Evolutionary conservation across 768 basidiomycete species (phyloP).

Genomic region (Leccinum boreale): DNA sequence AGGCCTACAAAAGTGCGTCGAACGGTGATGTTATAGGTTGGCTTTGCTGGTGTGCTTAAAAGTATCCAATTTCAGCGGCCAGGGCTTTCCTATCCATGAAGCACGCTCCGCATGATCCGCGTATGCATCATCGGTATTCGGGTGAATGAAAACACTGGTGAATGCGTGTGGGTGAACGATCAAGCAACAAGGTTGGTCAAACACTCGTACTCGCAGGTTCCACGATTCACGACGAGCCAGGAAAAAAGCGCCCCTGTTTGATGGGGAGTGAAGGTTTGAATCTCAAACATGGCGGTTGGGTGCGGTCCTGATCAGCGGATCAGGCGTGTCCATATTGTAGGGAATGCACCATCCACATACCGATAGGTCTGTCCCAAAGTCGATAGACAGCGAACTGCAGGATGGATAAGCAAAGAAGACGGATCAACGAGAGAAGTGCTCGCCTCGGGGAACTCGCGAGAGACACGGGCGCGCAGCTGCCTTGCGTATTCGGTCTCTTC

Average conservation of each 20-base stretch:
- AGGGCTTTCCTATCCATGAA: conserved; percentile 64
- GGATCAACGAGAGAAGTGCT: background rate
- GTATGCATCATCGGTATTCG: conserved; percentile 57
- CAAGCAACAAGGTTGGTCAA: background rate
- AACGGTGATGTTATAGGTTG: too few species aligned
- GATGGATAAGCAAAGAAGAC: background rate
- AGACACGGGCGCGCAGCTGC: conserved; percentile 55
- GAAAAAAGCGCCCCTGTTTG: conserved; percentile 68
- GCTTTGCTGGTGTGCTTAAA: background rate
- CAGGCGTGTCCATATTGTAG: background rate
- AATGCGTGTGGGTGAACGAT: background rate
- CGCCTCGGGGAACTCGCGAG: conserved; percentile 70
- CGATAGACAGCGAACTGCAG: conserved; percentile 56
- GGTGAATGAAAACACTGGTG: conserved; percentile 60
- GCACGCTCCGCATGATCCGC: conserved; percentile 61
- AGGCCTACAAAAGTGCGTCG: too few species aligned
- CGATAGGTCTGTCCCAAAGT: conserved; percentile 62
- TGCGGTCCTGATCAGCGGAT: conserved; percentile 49
- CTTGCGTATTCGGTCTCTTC: conserved; percentile 46
- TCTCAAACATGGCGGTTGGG: conserved; percentile 69
- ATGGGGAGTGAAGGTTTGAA: conserved; percentile 63
- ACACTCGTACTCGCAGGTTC: conserved; percentile 62
- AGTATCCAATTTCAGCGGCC: conserved; percentile 48
- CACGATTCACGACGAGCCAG: conserved; percentile 65
- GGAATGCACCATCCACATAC: conserved; percentile 32